Conservation (phyloP, 768 basidiomycete genomes). For the Favolaschia claudopus region DNA sequence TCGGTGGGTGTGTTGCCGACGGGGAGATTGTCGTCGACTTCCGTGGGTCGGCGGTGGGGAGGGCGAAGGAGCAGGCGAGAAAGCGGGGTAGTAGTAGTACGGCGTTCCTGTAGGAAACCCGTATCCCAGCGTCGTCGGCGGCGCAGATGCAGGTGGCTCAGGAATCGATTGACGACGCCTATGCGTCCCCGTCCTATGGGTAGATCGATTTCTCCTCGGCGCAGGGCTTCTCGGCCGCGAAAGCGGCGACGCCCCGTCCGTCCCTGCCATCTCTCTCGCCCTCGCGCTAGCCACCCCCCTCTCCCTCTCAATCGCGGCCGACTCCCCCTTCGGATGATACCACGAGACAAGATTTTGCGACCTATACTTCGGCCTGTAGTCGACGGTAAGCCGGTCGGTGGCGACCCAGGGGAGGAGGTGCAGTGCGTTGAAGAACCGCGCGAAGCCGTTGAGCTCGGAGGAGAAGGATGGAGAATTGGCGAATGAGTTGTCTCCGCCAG, state of each 20-base stretch:
- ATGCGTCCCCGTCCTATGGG: too few relatives aligned
- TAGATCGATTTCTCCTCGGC: too few relatives aligned
- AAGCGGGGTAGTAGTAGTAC: slow-evolving; percentile 13
- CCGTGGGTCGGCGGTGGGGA: too few relatives aligned
- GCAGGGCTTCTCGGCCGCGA: too few relatives aligned
- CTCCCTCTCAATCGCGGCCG: neutral
- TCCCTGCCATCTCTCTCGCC: neutral
- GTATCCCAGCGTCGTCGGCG: neutral
- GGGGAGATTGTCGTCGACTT: neutral
- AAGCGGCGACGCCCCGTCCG: neutral
- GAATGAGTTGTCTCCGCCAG: slow-evolving; percentile 11
- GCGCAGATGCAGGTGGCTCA: neutral
- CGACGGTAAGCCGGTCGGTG: slow-evolving; percentile 20
- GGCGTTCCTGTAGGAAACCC: neutral
- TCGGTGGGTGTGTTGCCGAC: neutral
- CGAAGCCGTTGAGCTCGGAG: slow-evolving; percentile 17
- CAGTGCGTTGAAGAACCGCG: slow-evolving; percentile 24
- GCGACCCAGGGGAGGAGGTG: slow-evolving; percentile 28
- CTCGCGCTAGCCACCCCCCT: neutral
- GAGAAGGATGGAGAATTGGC: slow-evolving; percentile 24
- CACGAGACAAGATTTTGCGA: slow-evolving; percentile 2
- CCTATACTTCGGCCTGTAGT: slow-evolving; percentile 14
- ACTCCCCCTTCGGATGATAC: slow-evolving; percentile 14
- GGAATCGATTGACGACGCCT: neutral
- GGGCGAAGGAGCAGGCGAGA: slow-evolving; percentile 5